Evolutionary conservation across 768 basidiomycete genomes (phyloP), one percentile per base, ranked within the genome.

Genomic region (Rhizopogon salebrosus): DNA sequence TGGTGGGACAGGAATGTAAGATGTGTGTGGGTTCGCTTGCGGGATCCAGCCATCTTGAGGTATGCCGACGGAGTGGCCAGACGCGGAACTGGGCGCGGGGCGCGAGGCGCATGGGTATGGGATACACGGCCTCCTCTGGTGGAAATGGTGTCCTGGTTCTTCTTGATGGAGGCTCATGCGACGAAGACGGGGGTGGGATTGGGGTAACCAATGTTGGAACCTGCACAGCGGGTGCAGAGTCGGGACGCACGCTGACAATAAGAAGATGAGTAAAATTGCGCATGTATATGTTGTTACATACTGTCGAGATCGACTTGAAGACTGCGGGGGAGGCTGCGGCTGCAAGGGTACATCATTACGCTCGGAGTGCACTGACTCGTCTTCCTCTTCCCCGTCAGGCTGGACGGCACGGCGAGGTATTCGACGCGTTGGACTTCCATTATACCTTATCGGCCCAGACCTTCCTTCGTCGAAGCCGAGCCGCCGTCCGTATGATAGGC

Each of bases 401-500:
- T 38, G 35, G 26, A 59, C 36, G 51, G 50, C 52, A 26, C 26
- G 3, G 45, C 58, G 41, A 54, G 59, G 59, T 23, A 39, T 50
- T 52, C 41, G 57, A 40, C 57, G 49, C 3, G 49, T 43, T 49
- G 57, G 52, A n/a, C 49, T 39, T 18, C 42, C 50, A 29, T 43
- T 20, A 41, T 57, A 38, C 41, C 59, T 35, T 29, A 54, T 50
- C 31, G 37, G 31, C n/a, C n/a, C n/a, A n/a, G n/a, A n/a, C 40
- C 57, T 64, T 62, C 66, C 64, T 64, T 68, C 56, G 43, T 67
- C 60, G 51, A 56, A 61, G 6, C 62, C 60, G 41, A 68, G 55
- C 54, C 59, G 60, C 52, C 66, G 68, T 41, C 66, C 66, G 34
- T 58, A 64, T 8, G 65, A 63, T 11, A 77, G 39, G 2, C 77